A percentile compares a stretch with the other conserved stretches of the same genome.
phyloP scores from a whole-genome alignment of 2,329 filamentous ascomycete species.

The Akanthomyces uredinophilus region DNA sequence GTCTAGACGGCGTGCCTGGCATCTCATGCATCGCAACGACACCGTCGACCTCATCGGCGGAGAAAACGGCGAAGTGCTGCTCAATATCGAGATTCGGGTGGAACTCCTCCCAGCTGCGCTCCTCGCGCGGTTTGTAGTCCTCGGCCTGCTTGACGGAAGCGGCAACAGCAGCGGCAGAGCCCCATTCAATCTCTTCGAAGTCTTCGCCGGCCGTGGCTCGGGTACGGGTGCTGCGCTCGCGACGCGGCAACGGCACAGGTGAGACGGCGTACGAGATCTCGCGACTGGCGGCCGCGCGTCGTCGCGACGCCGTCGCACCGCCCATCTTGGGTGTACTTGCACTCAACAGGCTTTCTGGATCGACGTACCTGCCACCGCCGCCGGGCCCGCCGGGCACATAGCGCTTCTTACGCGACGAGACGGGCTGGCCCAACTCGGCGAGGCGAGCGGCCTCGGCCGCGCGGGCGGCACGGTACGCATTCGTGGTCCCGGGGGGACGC shows the following conservation, averaged over 20 bases:
- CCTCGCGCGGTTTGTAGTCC: conserved; percentile 94
- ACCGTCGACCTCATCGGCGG: conserved; percentile 83
- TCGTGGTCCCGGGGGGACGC: conserved; percentile 40
- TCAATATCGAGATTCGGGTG: conserved; percentile 94
- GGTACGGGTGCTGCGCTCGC: conserved; percentile 53
- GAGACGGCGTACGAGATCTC: conserved; percentile 35
- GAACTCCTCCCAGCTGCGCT: conserved; percentile 96
- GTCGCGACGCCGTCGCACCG: conserved; percentile 16
- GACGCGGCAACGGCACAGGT: conserved; percentile 44
- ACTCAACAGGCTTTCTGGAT: conserved; percentile 51
- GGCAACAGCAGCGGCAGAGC: conserved; percentile 78
- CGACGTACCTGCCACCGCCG: conserved; percentile 78
- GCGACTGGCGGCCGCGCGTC: conserved; percentile 28
- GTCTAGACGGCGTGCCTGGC: conserved; percentile 31
- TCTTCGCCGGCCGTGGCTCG: conserved; percentile 48
- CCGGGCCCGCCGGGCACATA: conserved; percentile 86
- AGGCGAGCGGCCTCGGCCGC: conserved; percentile 32
- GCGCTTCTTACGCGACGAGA: conserved; percentile 61
- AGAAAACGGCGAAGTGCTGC: conserved; percentile 69
- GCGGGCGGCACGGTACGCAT: conserved; percentile 36
- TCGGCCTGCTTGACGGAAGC: conserved; percentile 86
- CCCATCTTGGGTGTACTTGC: conserved; percentile 47
- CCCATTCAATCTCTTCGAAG: conserved; percentile 65
- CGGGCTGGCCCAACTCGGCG: conserved; percentile 46
- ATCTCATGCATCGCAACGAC: conserved; percentile 46